Evolutionary conservation across 768 basidiomycete genomes (phyloP), one percentile per base, ranked within the genome.

Genomic region (Lanmaoa pseudosensibilis): DNA sequence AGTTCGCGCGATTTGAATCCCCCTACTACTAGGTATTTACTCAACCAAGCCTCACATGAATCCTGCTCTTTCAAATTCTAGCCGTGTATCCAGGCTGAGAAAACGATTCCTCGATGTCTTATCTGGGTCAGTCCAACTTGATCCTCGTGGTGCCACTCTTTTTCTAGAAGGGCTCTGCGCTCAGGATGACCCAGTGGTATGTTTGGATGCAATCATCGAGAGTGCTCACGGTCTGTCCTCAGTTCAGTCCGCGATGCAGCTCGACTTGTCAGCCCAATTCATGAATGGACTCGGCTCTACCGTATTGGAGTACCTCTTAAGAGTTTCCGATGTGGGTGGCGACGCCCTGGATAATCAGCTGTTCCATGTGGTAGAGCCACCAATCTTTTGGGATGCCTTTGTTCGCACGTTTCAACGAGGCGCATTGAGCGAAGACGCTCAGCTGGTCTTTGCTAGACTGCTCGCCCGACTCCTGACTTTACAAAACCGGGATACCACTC

Each of bases 131-230:
- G 56, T 60, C 16, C 18, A 44, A 11, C 45, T 80, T 7, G 60
- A 70, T 3, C 18, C 61, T 33, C 60, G 62, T 7, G 47, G 61
- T 2, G 52, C 58, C 13, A n/a, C 46, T 2, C 72, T 70, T 10
- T 83, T 83, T 51, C 62, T 84, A 5, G 76, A 84, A 54, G 79
- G 76, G 1, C 66, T 84, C 10, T 80, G 72, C 62, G 63, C 56
- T 11, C 77, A 79, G 50, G 64, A 69, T 6, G 77, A 82, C 39
- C 64, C 76, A 2, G 62, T 66, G 2, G 58, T 56, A 6, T 80
- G 78, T 61, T 52, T 81, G 50, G 55, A 69, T 50, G 73, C 66
- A 19, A 67, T 84, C 21, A 62, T 68, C 1, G 64, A 59, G 19
- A 76, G 74, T 59, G 39, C 65, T 19, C 54, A 60, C 2, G 83